Conservation (phyloP, 2,329 filamentous ascomycete species). For the Fusarium siculi region DNA sequence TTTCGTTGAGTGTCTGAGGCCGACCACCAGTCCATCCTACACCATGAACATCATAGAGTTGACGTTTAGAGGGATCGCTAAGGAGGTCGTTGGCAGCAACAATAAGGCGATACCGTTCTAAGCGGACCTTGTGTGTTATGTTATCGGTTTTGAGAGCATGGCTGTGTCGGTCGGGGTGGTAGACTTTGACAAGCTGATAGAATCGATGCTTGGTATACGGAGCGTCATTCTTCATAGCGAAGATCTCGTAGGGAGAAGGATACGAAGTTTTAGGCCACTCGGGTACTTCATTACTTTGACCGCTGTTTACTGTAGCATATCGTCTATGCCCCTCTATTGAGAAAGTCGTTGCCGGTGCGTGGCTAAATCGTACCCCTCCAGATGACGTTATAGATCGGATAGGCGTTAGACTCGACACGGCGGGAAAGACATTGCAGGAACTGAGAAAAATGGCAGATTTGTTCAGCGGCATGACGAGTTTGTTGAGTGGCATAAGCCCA, state of each 20-base stretch:
- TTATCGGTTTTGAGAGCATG: conserved; percentile 42
- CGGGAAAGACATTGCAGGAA: conserved; percentile 37
- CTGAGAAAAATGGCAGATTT: conserved; percentile 32
- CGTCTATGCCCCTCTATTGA: conserved; percentile 16
- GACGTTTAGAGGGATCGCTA: conserved; percentile 80
- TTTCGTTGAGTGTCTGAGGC: conserved; percentile 60
- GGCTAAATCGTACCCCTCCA: conserved; percentile 20
- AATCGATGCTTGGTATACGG: conserved; percentile 86
- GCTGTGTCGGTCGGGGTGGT: conserved; percentile 82
- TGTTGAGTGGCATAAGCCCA: conserved; percentile 11
- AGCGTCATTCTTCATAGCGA: conserved; percentile 67
- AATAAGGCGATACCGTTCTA: conserved; percentile 92
- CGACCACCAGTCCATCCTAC: conserved; percentile 78
- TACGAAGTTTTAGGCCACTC: conserved; percentile 60
- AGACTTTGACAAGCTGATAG: conserved; percentile 93
- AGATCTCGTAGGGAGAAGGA: conserved; percentile 92
- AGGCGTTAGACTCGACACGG: conserved; percentile 16
- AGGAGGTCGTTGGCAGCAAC: conserved; percentile 90
- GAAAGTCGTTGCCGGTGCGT: background rate
- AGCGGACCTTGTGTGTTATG: conserved; percentile 67
- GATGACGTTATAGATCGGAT: conserved; percentile 41
- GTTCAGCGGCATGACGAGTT: conserved; percentile 37
- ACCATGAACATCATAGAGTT: conserved; percentile 84
- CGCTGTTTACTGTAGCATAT: conserved; percentile 39
- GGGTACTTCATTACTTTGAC: conserved; percentile 26